Base-by-base conservation (phyloP, 306 rosid species). In the Leucaena leucocephala region DNA sequence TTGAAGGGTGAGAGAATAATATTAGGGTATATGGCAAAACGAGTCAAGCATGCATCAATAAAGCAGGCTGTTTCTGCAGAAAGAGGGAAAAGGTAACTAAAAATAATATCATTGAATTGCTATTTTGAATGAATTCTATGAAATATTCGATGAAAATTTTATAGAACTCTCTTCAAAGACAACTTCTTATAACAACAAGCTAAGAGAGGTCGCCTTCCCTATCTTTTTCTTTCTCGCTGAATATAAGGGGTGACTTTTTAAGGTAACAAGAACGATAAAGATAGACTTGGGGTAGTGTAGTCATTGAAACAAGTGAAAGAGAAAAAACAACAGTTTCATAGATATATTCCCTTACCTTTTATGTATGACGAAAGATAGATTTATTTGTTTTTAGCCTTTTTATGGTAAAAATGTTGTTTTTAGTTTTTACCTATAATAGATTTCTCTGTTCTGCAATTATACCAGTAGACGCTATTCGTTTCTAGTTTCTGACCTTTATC, bases 11-110 rank as follows among this genome's bases (percentile, higher is more conserved):
- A 76, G n/a, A 68, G 62, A 43, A 57, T 64, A 84, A 81, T 27
- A 27, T 27, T 84, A n/a, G n/a, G 62, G 35, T 3, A 65, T 38
- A 54, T 82, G 80, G 91, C 88, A 84, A 91, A 78, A 77, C 58
- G 81, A 89, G 90, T 85, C 86, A 83, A 85, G 85, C 89, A 78
- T 85, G 82, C 82, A 82, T 85, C 77, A 85, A 82, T 81, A 88
- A 81, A 82, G 90, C 81, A 81, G 78, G 75, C 79, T 55, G 66
- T 46, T 85, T 77, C 70, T 57, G 83, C 84, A 80, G 82, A 82
- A 71, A 81, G 45, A 68, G 6, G 77, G 22, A 68, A 54, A 34
- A 59, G 58, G 59, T 38, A 46, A 14, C 78, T 68, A 74, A 57
- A 77, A 43, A 42, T 68, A 84, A 38, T 54, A 82, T 75, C 86